Percentiles rank a stretch among this genome's conserved stretches.
These are phyloP conservation scores for Eragrostis nindensis DNA, from an alignment of 176 grass and related monocot genomes.

Conservation along the genomic window DNA sequence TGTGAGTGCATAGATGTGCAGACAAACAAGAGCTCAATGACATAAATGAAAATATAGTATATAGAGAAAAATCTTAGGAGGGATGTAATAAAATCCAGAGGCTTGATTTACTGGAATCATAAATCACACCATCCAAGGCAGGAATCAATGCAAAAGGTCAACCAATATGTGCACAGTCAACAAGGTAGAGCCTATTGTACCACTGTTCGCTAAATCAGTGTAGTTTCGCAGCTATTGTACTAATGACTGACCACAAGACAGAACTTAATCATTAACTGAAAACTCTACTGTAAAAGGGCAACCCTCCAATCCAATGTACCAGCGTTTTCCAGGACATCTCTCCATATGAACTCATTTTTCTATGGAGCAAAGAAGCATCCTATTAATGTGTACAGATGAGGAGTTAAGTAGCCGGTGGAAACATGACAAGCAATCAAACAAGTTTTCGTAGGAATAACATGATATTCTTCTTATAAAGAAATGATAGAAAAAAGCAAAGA, in stretches of 20 bases:
- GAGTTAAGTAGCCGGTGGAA: background rate
- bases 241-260: background rate
- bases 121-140: conserved; percentile 8
- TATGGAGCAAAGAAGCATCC: background rate
- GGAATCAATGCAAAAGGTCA: conserved; percentile 15
- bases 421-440: background rate
- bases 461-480: conserved; percentile 18
- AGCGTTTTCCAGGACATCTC: background rate
- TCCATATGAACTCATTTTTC: background rate
- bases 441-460: background rate
- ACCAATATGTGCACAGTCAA: background rate
- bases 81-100: background rate
- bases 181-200: background rate
- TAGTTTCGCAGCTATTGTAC: background rate
- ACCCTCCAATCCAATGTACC: background rate
- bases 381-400: background rate
- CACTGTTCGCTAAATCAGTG: background rate
- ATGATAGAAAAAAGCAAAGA: conserved; percentile 17
- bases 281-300: background rate
- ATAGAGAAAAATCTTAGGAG: background rate
- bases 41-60: background rate
- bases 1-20: conserved; percentile 6
- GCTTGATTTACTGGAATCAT: conserved; percentile 11
- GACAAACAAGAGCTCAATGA: background rate
- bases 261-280: background rate